A percentile compares a stretch with the other conserved stretches of the same genome.
Evolutionary conservation across 2,329 filamentous ascomycete species (phyloP).

Genomic region (Leptographium lundbergii): DNA sequence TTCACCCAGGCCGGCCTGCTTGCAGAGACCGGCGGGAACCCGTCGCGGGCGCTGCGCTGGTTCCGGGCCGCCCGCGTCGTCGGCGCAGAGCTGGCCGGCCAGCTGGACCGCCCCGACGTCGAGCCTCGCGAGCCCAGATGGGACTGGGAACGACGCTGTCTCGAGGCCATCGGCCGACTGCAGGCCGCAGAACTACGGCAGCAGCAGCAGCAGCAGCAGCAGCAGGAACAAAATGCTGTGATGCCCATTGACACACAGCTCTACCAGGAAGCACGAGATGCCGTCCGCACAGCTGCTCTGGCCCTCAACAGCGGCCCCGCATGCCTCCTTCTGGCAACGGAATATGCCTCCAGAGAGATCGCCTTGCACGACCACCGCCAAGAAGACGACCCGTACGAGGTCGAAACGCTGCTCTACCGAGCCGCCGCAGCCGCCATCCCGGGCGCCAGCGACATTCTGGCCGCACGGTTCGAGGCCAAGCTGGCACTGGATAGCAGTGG

Average conservation of each 20-base stretch:
- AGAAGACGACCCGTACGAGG: conserved; percentile 10
- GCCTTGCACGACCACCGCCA: not conserved
- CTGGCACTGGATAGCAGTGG: conserved; percentile 4
- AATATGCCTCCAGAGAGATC: conserved; percentile 11
- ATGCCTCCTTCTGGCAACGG: conserved; percentile 16
- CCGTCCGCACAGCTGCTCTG: conserved; percentile 16
- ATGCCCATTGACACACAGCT: not conserved
- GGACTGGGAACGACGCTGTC: conserved; percentile 22
- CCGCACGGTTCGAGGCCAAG: conserved; percentile 6
- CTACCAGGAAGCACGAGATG: conserved; percentile 7
- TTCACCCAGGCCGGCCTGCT: conserved; percentile 23
- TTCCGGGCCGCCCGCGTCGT: conserved; percentile 9
- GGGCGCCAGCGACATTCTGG: conserved; percentile 11
- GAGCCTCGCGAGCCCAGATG: conserved; percentile 14
- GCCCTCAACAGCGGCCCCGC: conserved; percentile 19
- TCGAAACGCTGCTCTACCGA: conserved; percentile 7
- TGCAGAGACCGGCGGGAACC: conserved; percentile 11
- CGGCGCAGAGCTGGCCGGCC: not conserved
- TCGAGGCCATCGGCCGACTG: conserved; percentile 18
- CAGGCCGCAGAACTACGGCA: conserved; percentile 9
- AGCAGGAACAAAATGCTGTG: not conserved
- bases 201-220: conserved; percentile 11
- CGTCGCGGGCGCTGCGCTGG: conserved; percentile 17
- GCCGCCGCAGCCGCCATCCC: conserved; percentile 19
- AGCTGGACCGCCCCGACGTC: not conserved